phyloP scores from a whole-genome alignment of 371 early-diverging fungal species.

The Homolaphlyctis polyrhiza region DNA sequence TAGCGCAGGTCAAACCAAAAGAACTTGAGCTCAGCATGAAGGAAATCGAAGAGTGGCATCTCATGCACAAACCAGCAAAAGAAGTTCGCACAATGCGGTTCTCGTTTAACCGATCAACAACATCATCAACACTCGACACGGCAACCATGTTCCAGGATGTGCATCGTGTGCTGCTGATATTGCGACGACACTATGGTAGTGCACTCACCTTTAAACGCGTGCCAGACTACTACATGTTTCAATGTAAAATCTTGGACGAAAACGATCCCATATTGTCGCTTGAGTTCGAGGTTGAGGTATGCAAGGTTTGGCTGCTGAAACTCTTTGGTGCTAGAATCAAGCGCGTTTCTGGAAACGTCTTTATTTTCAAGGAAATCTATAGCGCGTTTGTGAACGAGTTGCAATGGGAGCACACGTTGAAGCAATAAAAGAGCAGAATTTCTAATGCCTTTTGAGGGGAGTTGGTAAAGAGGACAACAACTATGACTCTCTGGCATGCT shows the following conservation, averaged over 20 bases:
- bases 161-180: slow-evolving; percentile 33
- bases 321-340: slow-evolving; percentile 49
- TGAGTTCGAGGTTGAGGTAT: slow-evolving; percentile 49
- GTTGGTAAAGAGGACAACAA: too few species aligned
- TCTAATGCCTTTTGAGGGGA: too few species aligned
- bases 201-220: slow-evolving; percentile 25
- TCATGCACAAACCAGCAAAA: slow-evolving; percentile 38
- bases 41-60: slow-evolving; percentile 49
- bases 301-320: slow-evolving; percentile 52
- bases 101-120: slow-evolving; percentile 30
- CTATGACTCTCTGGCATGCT: too few species aligned
- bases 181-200: slow-evolving; percentile 21
- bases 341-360: slow-evolving; percentile 43
- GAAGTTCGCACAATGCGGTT: slow-evolving; percentile 45
- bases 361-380: slow-evolving; percentile 46
- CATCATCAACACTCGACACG: slow-evolving; percentile 30
- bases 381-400: slow-evolving; percentile 15
- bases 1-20: too few species aligned
- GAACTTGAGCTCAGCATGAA: slow-evolving; percentile 20
- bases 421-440: too few species aligned
- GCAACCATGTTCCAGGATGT: slow-evolving; percentile 46
- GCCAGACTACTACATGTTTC: slow-evolving; percentile 35
- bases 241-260: slow-evolving; percentile 14
- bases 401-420: slow-evolving; percentile 2
- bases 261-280: slow-evolving; percentile 21